Percentiles rank a stretch among this genome's conserved stretches.
Evolutionary conservation across 2,329 filamentous ascomycete species (phyloP).

Genomic region (Nannizziopsis arthrosporioides): DNA sequence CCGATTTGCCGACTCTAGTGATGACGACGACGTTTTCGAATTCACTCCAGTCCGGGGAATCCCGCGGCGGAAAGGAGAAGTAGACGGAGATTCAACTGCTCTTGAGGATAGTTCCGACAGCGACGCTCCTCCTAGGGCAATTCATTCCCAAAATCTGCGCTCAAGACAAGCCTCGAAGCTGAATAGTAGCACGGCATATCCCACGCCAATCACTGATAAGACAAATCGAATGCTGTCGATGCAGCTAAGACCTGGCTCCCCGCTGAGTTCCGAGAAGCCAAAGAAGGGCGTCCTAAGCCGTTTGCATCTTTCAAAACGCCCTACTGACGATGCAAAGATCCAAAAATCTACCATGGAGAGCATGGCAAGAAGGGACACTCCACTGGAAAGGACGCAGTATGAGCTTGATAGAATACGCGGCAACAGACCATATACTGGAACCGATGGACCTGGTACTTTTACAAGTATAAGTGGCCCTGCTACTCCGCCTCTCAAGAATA

Average conservation of each 20-base stretch:
- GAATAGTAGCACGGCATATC: slow-evolving; percentile 14
- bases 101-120: slow-evolving; percentile 51
- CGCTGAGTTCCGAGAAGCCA: slow-evolving; percentile 16
- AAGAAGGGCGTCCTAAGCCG: slow-evolving; percentile 26
- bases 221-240: slow-evolving; percentile 26
- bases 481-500: slow-evolving; percentile 9
- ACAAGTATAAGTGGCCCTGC: slow-evolving; percentile 13
- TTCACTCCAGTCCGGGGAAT: slow-evolving; percentile 49
- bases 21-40: slow-evolving; percentile 47
- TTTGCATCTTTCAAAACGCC: slow-evolving; percentile 19
- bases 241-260: slow-evolving; percentile 27
- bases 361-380: slow-evolving; percentile 51
- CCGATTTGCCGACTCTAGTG: slow-evolving; percentile 62
- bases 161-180: slow-evolving; percentile 15
- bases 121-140: slow-evolving; percentile 22
- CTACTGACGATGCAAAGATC: slow-evolving; percentile 33
- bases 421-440: slow-evolving; percentile 14
- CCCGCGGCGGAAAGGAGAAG: slow-evolving; percentile 45
- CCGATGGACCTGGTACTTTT: slow-evolving; percentile 4
- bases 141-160: slow-evolving; percentile 18
- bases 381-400: slow-evolving; percentile 46
- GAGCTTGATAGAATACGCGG: slow-evolving; percentile 32
- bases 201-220: slow-evolving; percentile 5
- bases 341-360: slow-evolving; percentile 46
- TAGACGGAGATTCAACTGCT: slow-evolving; percentile 52